phyloP scores from a whole-genome alignment of 2,329 filamentous ascomycete species.

The Cytospora piceae region DNA sequence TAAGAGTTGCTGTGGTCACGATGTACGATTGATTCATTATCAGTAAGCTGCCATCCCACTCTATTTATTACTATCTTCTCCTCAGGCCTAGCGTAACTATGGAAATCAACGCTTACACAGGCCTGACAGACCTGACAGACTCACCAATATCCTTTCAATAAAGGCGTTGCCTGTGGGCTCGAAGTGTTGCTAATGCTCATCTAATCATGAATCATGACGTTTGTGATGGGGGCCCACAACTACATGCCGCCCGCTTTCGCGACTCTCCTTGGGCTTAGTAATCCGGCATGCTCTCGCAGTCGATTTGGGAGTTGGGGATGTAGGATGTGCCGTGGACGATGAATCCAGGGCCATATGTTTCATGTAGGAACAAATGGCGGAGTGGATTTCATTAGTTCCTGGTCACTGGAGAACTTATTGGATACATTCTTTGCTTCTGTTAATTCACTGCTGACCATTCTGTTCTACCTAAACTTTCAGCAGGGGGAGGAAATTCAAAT shows the following conservation, averaged over 20 bases:
- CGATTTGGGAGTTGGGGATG: no score
- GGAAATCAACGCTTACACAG: background rate
- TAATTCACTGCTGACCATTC: background rate
- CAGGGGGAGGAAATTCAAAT: background rate
- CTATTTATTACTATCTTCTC: background rate
- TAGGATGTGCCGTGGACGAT: no score
- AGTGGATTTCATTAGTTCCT: background rate
- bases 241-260: background rate
- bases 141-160: background rate
- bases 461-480: constrained; percentile 4
- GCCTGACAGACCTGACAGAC: no score
- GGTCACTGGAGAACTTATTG: background rate
- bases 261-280: constrained; percentile 1
- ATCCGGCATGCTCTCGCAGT: background rate
- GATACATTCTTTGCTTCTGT: background rate
- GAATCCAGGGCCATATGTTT: background rate
- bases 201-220: constrained; percentile 30
- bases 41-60: background rate
- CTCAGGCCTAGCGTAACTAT: background rate
- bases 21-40: background rate
- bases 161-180: background rate
- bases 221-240: constrained; percentile 3
- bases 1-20: background rate
- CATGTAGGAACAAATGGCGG: background rate
- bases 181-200: constrained; percentile 28